phyloP scores from a whole-genome alignment of 768 basidiomycete genomes.

The Strobilomyces confusus region DNA sequence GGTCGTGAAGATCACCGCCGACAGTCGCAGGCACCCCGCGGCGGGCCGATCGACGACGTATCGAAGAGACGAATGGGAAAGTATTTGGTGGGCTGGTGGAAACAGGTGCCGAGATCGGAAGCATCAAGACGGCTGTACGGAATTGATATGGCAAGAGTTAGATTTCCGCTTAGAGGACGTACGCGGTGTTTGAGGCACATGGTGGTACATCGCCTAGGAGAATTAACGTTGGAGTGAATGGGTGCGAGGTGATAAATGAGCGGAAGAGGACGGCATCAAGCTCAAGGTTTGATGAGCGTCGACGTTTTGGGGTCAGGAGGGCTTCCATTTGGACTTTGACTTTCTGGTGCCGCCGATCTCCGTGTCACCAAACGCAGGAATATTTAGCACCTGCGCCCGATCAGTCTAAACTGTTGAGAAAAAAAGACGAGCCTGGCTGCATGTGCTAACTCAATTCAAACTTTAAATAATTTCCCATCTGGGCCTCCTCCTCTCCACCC shows the following conservation, averaged over 20 bases:
- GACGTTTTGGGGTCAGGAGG: neutral
- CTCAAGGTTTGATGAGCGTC: constrained; percentile 26
- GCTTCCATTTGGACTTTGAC: constrained; percentile 11
- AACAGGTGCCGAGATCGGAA: constrained; percentile 6
- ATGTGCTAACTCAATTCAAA: constrained; percentile 54
- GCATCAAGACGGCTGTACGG: neutral
- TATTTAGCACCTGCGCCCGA: constrained; percentile 14
- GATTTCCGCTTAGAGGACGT: neutral
- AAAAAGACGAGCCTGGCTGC: neutral
- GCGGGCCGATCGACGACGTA: neutral
- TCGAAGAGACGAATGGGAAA: neutral
- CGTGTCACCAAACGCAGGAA: neutral
- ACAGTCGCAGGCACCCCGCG: neutral
- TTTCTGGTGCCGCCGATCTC: constrained; percentile 16
- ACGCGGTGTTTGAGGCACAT: neutral
- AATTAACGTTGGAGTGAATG: constrained; percentile 19
- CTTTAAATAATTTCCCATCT: constrained; percentile 44
- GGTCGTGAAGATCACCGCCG: neutral
- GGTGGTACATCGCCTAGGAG: neutral
- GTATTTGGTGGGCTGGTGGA: no score
- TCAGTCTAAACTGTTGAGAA: constrained; percentile 17
- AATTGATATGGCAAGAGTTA: neutral
- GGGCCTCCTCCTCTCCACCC: constrained; percentile 20
- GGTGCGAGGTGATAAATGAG: neutral
- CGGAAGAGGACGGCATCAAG: neutral